Evolutionary conservation across 2,329 filamentous ascomycete species (phyloP).

Genomic region (Rutstroemia sydowiana): DNA sequence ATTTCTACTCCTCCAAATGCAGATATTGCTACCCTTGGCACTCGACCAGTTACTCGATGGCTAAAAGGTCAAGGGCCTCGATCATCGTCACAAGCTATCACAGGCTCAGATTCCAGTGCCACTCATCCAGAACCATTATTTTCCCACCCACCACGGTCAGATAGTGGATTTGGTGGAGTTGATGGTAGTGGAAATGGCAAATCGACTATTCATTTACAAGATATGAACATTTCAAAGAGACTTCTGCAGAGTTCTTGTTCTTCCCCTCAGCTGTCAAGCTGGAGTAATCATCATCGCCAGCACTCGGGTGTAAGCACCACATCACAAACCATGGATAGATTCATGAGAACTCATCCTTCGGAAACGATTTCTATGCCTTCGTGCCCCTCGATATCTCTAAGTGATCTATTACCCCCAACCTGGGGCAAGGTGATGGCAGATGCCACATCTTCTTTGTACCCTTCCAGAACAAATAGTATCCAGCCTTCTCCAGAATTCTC

Average conservation of each 20-base stretch:
- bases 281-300: constrained; percentile 14
- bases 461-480: constrained; percentile 17
- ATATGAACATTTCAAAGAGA: constrained; percentile 26
- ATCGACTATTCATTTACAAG: constrained; percentile 21
- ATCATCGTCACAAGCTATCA: constrained; percentile 15
- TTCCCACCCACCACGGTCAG: constrained; percentile 7
- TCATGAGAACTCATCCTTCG: constrained; percentile 16
- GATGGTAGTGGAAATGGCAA: constrained; percentile 19
- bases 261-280: constrained; percentile 20
- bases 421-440: constrained; percentile 18
- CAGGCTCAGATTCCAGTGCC: constrained; percentile 11
- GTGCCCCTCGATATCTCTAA: constrained; percentile 11
- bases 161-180: constrained; percentile 24
- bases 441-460: constrained; percentile 21
- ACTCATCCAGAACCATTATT: not conserved
- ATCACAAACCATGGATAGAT: constrained; percentile 14
- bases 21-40: constrained; percentile 4
- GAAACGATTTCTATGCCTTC: constrained; percentile 14
- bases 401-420: constrained; percentile 19
- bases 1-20: constrained; percentile 7
- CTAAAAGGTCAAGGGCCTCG: constrained; percentile 20
- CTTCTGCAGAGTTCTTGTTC: constrained; percentile 22
- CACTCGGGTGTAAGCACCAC: constrained; percentile 16
- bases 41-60: constrained; percentile 16
- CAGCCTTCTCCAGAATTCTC: constrained; percentile 21